Evolutionary conservation across 2,329 filamentous ascomycete genomes (phyloP).

Genomic region (Cryphonectria carpinicola): DNA sequence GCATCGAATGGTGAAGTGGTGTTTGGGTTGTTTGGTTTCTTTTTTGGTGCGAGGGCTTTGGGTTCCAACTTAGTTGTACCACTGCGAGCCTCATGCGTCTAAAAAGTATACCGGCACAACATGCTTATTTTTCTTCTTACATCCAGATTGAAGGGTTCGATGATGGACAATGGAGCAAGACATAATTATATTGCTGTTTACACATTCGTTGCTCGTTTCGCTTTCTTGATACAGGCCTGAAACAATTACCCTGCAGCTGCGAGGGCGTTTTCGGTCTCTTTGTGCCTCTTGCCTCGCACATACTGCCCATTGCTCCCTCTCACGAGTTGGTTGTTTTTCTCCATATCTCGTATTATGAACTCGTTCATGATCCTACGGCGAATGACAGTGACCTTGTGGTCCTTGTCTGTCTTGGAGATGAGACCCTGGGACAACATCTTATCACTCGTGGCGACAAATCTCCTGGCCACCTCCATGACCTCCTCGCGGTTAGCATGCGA

Average conservation of each 20-base stretch:
- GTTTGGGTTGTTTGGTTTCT: neutral
- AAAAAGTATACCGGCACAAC: neutral
- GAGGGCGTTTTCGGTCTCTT: conserved; percentile 9
- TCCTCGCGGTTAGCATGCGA: conserved; percentile 20
- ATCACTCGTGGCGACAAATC: conserved; percentile 24
- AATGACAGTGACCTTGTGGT: conserved; percentile 15
- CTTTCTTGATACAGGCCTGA: neutral
- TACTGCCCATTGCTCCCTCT: neutral
- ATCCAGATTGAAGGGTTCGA: neutral
- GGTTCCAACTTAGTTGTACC: neutral
- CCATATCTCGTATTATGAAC: conserved; percentile 3
- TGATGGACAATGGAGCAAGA: neutral
- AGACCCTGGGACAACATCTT: conserved; percentile 27
- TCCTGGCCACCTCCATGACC: conserved; percentile 21
- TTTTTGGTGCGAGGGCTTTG: neutral
- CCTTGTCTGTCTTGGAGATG: conserved; percentile 13
- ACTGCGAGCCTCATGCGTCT: neutral
- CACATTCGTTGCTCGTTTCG: conserved; percentile 12
- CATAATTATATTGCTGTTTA: conserved; percentile 3
- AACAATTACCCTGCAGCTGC: conserved; percentile 11
- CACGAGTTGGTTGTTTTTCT: conserved; percentile 16
- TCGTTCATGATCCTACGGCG: conserved; percentile 22
- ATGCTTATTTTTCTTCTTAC: neutral
- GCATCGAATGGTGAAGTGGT: no score
- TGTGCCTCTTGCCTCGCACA: neutral